Percentiles rank a stretch among this genome's conserved stretches.
Conservation (phyloP, 1,284 basidiomycete species). For the Austroboletus rostrupii region DNA sequence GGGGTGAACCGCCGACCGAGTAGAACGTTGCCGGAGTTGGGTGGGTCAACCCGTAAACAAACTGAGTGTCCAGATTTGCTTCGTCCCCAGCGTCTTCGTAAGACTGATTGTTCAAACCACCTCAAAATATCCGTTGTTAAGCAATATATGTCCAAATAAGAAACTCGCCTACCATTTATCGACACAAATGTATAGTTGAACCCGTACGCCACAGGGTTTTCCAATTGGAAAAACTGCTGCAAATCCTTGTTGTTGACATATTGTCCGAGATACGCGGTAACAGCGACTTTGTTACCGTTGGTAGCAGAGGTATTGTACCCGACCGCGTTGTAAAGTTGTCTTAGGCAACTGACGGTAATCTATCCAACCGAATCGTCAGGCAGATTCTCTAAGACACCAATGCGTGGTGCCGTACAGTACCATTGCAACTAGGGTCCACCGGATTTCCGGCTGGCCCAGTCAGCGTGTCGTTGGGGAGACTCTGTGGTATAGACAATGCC, state of each 20-base stretch:
- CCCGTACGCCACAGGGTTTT: conserved; percentile 27
- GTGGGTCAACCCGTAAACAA: conserved; percentile 58
- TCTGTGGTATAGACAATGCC: conserved; percentile 4
- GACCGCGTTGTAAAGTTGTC: conserved; percentile 48
- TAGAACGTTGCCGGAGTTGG: conserved; percentile 50
- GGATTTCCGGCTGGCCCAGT: conserved; percentile 29
- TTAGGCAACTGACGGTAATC: conserved; percentile 49
- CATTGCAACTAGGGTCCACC: conserved; percentile 50
- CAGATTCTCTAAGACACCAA: conserved; percentile 27
- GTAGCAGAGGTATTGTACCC: conserved; percentile 37
- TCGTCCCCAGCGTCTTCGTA: conserved; percentile 55
- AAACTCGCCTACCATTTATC: conserved; percentile 39
- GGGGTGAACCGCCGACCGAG: conserved; percentile 58
- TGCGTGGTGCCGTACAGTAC: conserved; percentile 31
- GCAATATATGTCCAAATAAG: not conserved
- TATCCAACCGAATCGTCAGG: conserved; percentile 8
- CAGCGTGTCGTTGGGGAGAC: conserved; percentile 16
- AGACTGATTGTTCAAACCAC: conserved; percentile 61
- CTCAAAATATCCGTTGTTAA: conserved; percentile 20
- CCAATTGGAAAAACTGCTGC: conserved; percentile 47
- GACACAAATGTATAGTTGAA: conserved; percentile 38
- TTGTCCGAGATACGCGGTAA: conserved; percentile 53
- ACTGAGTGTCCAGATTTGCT: conserved; percentile 70
- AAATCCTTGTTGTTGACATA: conserved; percentile 57
- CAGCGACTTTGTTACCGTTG: conserved; percentile 45